Percentiles rank a stretch among this genome's conserved stretches.
These are phyloP conservation scores for Pezicula carpinea DNA, from an alignment of 2,329 filamentous ascomycete species.

Conservation along the genomic window DNA sequence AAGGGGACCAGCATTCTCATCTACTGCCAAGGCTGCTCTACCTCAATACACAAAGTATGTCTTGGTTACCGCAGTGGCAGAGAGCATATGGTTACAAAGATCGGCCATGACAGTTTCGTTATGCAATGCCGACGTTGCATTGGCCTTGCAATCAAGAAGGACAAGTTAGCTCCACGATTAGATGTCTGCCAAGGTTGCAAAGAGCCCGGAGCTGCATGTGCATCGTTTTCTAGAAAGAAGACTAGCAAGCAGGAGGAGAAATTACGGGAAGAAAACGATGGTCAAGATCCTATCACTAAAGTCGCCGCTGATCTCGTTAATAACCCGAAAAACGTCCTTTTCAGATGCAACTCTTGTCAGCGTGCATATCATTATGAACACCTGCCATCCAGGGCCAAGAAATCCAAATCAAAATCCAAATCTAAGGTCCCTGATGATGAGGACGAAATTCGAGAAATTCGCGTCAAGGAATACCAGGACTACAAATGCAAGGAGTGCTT, in stretches of 20 bases:
- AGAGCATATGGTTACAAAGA: constrained; percentile 88
- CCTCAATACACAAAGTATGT: constrained; percentile 78
- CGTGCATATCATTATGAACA: constrained; percentile 83
- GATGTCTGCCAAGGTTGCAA: constrained; percentile 69
- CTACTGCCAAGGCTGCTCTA: constrained; percentile 86
- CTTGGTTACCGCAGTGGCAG: constrained; percentile 67
- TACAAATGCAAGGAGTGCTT: constrained; percentile 81
- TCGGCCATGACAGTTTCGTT: constrained; percentile 72
- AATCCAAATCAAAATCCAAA: constrained; percentile 23
- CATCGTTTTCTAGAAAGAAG: constrained; percentile 67
- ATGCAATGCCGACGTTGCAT: constrained; percentile 88
- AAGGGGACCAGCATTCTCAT: constrained; percentile 63
- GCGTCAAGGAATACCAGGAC: constrained; percentile 67
- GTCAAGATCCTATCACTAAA: constrained; percentile 67
- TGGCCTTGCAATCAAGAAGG: constrained; percentile 62
- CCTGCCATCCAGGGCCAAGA: constrained; percentile 46
- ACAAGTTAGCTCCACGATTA: constrained; percentile 63
- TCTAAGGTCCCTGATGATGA: constrained; percentile 29
- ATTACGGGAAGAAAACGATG: constrained; percentile 71
- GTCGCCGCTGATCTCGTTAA: constrained; percentile 65
- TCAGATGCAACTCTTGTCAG: constrained; percentile 74
- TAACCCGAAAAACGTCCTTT: constrained; percentile 71
- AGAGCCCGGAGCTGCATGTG: constrained; percentile 61
- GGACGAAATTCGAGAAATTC: constrained; percentile 50
- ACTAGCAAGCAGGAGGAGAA: constrained; percentile 79